Evolutionary conservation across 768 basidiomycete genomes (phyloP).

Genomic region (Brasilioporus rufonigricans): DNA sequence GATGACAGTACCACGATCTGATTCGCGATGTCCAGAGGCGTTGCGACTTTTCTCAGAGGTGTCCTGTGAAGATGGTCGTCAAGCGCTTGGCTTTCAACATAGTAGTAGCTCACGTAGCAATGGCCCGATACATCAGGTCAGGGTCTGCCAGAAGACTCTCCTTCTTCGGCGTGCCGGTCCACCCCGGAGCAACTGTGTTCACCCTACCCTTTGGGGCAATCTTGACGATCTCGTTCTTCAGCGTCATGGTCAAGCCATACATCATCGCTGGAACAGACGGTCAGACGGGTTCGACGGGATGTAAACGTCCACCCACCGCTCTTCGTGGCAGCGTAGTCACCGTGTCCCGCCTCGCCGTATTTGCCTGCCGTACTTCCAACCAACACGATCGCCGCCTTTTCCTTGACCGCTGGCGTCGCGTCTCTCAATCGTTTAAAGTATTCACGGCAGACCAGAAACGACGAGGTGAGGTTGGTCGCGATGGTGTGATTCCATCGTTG

Average conservation of each 20-base stretch:
- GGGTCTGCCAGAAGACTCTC: slow-evolving; percentile 57
- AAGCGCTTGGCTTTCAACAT: background rate
- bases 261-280: slow-evolving; percentile 49
- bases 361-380: slow-evolving; percentile 74
- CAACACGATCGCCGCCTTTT: slow-evolving; percentile 58
- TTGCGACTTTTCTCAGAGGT: slow-evolving; percentile 67
- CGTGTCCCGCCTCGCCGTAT: slow-evolving; percentile 66
- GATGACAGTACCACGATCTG: slow-evolving; percentile 66
- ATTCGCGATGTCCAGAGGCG: slow-evolving; percentile 59
- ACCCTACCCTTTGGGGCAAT: slow-evolving; percentile 71
- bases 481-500: slow-evolving; percentile 64
- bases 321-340: slow-evolving; percentile 66
- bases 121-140: slow-evolving; percentile 48
- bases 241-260: slow-evolving; percentile 63
- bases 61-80: slow-evolving; percentile 40
- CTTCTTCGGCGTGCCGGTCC: slow-evolving; percentile 64
- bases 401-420: slow-evolving; percentile 41
- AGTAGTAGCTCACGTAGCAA: slow-evolving; percentile 57
- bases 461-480: slow-evolving; percentile 59
- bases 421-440: slow-evolving; percentile 48
- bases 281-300: background rate
- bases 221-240: slow-evolving; percentile 82
- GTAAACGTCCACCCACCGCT: slow-evolving; percentile 44
- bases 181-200: slow-evolving; percentile 68
- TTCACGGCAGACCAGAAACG: slow-evolving; percentile 66